Base-by-base conservation (phyloP, 495 filamentous ascomycete species). In the Talaromyces nanjingensis region DNA sequence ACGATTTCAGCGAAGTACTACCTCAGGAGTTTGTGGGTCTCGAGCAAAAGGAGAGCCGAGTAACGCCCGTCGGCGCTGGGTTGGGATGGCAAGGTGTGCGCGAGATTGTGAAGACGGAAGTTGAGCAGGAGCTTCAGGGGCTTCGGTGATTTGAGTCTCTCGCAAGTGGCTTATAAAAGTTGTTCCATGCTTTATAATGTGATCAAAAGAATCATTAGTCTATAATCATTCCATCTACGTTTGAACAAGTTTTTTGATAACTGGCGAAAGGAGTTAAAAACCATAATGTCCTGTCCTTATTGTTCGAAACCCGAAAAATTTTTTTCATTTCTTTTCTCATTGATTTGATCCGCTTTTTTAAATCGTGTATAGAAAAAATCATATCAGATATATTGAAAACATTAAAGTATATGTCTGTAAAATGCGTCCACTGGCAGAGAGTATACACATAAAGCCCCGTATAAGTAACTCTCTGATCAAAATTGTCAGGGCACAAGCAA, bases 21-120 rank as follows among this genome's bases (percentile, higher is more conserved):
- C 93, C 93, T 6, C 71, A 83, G 61, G 89, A 96, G 74, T 90
- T 97, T 68, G 76, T 84, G 24, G 92, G 86, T 6, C 72, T 97
- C 34, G 84, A 88, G 71, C 69, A 85, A 78, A 82, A 88, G n/a
- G 74, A 77, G 64, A 74, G 62, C 33, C 68, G 76, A 14, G 72
- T 74, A 12, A 77, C 72, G 9, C 47, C 67, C 4, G 75, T 79
- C 16, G 71, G 67, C 49, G 66, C 66, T 63, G 22, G 53, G 4
- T 56, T 56, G 27, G 67, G 67, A n/a, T 79, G 76, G 76, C 56
- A 76, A 62, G 70, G 63, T n/a, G 75, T 79, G 18, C 64, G 71
- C 12, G 76, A 79, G 59, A 71, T 79, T 59, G 69, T 79, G 4
- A 76, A 76, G 66, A 63, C 64, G 20, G 68, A 77, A 64, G 72